Conservation (phyloP, 352 stramenopile genomes). For the Globisporangium solare region DNA sequence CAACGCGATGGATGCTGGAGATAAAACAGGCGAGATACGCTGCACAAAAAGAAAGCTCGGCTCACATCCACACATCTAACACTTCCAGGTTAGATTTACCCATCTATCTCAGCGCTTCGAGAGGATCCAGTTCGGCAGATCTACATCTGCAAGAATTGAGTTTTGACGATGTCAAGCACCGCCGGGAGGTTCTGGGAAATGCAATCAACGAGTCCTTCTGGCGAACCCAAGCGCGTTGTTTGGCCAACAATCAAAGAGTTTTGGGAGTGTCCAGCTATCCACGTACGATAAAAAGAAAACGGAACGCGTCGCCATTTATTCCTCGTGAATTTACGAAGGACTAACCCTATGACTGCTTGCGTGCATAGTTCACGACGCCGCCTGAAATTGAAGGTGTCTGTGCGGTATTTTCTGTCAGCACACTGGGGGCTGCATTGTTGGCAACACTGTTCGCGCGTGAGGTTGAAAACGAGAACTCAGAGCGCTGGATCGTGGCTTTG, state of each 20-base stretch:
- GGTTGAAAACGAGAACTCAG: neutral
- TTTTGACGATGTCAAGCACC: conserved; percentile 28
- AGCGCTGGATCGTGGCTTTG: conserved; percentile 4
- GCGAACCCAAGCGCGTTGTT: conserved; percentile 8
- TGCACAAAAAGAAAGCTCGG: no score
- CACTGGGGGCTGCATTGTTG: neutral
- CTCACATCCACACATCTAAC: neutral
- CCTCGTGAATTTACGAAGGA: no score
- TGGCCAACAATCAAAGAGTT: conserved; percentile 44
- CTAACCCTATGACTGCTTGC: neutral
- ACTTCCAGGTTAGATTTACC: conserved; percentile 27
- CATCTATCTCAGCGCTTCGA: conserved; percentile 20
- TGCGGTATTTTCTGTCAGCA: neutral
- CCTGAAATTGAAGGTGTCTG: neutral
- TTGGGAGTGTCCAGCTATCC: conserved; percentile 21
- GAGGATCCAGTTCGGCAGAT: conserved; percentile 29
- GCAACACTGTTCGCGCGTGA: neutral
- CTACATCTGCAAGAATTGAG: conserved; percentile 14
- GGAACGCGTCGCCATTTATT: no score
- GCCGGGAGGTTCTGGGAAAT: conserved; percentile 25
- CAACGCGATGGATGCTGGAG: conserved; percentile 3
- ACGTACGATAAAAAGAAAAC: conserved; percentile 12
- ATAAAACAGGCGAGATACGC: conserved; percentile 6
- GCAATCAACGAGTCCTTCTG: neutral
- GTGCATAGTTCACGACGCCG: no score